phyloP scores from a whole-genome alignment of 1,284 basidiomycete species.

The Xerocomus nothofagi region DNA sequence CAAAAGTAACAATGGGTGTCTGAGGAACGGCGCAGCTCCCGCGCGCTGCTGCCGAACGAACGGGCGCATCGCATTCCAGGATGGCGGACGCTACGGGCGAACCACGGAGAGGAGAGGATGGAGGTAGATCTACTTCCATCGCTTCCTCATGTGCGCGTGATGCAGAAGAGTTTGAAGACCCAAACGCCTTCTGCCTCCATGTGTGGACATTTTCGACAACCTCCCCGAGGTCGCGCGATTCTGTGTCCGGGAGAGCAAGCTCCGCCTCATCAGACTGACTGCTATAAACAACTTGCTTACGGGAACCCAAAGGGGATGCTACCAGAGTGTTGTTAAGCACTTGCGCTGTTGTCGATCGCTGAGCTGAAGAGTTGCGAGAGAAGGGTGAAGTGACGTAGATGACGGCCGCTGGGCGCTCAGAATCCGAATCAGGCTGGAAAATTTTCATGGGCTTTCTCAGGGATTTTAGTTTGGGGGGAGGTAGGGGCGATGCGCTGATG shows the following conservation, averaged over 20 bases:
- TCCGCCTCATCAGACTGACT: slow-evolving; percentile 71
- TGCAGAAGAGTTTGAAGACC: slow-evolving; percentile 9
- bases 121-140: slow-evolving; percentile 32
- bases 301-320: slow-evolving; percentile 21
- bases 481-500: not conserved
- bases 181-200: slow-evolving; percentile 41
- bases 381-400: slow-evolving; percentile 12
- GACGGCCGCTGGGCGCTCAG: slow-evolving; percentile 4
- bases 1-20: slow-evolving; percentile 19
- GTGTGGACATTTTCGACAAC: slow-evolving; percentile 41
- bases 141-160: not conserved
- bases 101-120: slow-evolving; percentile 6
- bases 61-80: not conserved
- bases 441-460: slow-evolving; percentile 15
- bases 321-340: not conserved
- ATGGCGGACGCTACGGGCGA: slow-evolving; percentile 4
- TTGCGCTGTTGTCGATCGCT: not conserved
- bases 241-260: slow-evolving; percentile 36
- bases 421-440: slow-evolving; percentile 1
- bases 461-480: slow-evolving; percentile 16
- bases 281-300: slow-evolving; percentile 52
- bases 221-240: slow-evolving; percentile 28
- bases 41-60: not conserved
- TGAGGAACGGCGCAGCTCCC: slow-evolving; percentile 1
- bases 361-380: slow-evolving; percentile 8